These are phyloP conservation scores for Suillus fuscotomentosus DNA, from an alignment of 768 basidiomycete genomes.

Conservation along the genomic window DNA sequence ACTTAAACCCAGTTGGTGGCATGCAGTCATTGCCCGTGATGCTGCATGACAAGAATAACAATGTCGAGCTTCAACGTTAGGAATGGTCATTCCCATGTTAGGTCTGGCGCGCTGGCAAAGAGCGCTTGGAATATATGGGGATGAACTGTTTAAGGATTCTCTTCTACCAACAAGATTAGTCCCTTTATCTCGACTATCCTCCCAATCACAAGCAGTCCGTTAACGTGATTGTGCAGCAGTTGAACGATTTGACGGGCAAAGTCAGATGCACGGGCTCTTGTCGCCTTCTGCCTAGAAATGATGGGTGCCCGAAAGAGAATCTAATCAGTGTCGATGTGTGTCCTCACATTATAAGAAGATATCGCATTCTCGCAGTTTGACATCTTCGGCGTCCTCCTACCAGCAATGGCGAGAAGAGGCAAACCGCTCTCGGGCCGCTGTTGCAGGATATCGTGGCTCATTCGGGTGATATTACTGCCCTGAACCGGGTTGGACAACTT, in stretches of 20 bases:
- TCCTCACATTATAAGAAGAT: no score
- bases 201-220: not conserved
- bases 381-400: not conserved
- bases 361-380: not conserved
- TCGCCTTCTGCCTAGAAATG: not conserved
- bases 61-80: not conserved
- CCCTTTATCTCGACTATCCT: not conserved
- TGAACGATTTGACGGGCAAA: not conserved
- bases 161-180: not conserved
- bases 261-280: not conserved
- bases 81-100: not conserved
- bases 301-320: not conserved
- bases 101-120: not conserved
- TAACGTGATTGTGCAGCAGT: not conserved
- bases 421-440: not conserved
- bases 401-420: not conserved
- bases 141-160: not conserved
- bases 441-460: not conserved
- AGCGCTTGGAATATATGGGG: not conserved
- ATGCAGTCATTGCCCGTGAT: not conserved
- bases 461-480: not conserved
- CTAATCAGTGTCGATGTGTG: no score
- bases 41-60: not conserved
- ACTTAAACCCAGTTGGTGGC: not conserved
- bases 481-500: not conserved